Conservation (phyloP, 2,329 filamentous ascomycete genomes). For the Diplodia seriata region DNA sequence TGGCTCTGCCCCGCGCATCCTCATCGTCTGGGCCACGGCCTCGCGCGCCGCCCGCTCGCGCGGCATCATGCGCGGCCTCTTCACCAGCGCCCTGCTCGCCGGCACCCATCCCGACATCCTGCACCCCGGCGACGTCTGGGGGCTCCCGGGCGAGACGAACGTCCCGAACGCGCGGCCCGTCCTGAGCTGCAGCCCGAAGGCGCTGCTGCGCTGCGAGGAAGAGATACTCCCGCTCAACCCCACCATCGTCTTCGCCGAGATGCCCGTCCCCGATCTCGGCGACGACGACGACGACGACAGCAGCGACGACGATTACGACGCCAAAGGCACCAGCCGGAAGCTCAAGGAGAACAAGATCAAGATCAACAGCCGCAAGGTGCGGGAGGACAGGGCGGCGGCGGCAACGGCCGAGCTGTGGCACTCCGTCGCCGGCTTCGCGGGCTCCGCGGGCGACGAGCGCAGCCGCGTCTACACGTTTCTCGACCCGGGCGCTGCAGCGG, state of each 20-base stretch:
- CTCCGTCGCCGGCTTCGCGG: not conserved
- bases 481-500: not conserved
- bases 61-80: not conserved
- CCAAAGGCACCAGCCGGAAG: no score
- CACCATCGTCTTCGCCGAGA: slow-evolving; percentile 1
- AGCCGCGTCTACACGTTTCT: slow-evolving; percentile 1
- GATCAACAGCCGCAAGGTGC: no score
- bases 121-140: not conserved
- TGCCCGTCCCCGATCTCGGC: not conserved
- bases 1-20: not conserved
- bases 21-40: not conserved
- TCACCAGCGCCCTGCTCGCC: not conserved
- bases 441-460: not conserved
- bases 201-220: not conserved
- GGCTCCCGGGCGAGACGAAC: no score
- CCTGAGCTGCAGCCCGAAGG: not conserved
- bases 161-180: not conserved
- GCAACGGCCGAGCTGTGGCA: not conserved
- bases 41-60: not conserved
- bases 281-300: not conserved
- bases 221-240: not conserved
- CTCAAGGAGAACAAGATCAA: not conserved
- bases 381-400: not conserved
- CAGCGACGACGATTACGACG: not conserved
- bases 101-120: not conserved